Evolutionary conservation across 345 rosid species (phyloP).

Genomic region (Anastatica hierochuntica): DNA sequence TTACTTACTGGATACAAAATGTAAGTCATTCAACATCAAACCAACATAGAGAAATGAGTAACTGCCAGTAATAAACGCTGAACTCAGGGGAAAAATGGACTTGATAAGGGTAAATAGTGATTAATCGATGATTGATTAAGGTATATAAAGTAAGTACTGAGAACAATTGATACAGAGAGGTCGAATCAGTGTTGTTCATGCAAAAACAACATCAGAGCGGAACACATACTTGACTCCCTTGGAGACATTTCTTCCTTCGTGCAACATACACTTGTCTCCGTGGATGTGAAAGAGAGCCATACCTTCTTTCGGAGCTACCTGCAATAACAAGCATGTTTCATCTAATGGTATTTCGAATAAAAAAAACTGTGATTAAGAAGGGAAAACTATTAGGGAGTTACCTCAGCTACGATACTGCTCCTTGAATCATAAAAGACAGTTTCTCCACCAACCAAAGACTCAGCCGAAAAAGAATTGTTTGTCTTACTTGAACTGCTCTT

Average conservation of each 20-base stretch:
- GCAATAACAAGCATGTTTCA: background rate
- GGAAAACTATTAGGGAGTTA: constrained; percentile 15
- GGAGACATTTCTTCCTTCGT: constrained; percentile 67
- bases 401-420: constrained; percentile 74
- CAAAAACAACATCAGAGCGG: constrained; percentile 90
- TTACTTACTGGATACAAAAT: background rate
- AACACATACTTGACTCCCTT: constrained; percentile 82
- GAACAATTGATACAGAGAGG: too few species aligned
- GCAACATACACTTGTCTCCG: constrained; percentile 89
- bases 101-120: too few species aligned
- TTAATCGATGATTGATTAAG: too few species aligned
- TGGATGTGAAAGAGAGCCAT: constrained; percentile 92
- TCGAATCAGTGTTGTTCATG: constrained; percentile 28
- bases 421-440: constrained; percentile 83
- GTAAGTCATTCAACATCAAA: background rate
- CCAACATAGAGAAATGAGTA: background rate
- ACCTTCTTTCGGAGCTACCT: constrained; percentile 90
- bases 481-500: constrained; percentile 21
- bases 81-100: background rate
- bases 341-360: background rate
- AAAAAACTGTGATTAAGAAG: background rate
- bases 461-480: background rate
- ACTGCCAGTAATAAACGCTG: background rate
- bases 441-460: constrained; percentile 76
- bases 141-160: too few species aligned